Evolutionary conservation across 78 protist genomes (phyloP).

Genomic region (Planoprotostelium fungivorum): DNA sequence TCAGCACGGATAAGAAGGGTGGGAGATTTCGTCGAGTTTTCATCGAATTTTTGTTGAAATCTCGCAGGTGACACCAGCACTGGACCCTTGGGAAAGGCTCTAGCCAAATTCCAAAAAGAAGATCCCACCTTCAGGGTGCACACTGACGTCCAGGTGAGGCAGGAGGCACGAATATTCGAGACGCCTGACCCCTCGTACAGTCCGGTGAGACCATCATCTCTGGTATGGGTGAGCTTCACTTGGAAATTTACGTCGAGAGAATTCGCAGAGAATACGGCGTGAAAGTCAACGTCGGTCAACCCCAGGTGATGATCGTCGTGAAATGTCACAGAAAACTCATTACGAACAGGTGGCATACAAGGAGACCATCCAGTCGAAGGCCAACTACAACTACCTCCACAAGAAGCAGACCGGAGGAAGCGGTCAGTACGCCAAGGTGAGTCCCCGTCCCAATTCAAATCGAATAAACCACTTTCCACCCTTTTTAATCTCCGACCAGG

Average conservation of each 20-base stretch:
- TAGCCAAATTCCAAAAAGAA: constrained; percentile 78
- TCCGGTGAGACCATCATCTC: constrained; percentile 68
- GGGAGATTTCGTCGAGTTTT: no score
- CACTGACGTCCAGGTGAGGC: constrained; percentile 43
- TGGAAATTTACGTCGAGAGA: constrained; percentile 89
- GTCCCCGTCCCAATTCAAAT: neutral
- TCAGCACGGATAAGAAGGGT: constrained; percentile 60
- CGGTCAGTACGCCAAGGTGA: constrained; percentile 92
- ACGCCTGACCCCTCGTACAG: constrained; percentile 5
- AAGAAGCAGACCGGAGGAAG: constrained; percentile 95
- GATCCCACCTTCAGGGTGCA: constrained; percentile 95
- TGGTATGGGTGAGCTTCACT: constrained; percentile 98
- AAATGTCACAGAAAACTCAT: constrained; percentile 63
- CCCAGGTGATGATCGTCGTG: constrained; percentile 54
- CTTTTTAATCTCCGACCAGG: no score
- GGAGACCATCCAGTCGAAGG: constrained; percentile 70
- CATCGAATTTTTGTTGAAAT: no score
- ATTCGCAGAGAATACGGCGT: constrained; percentile 78
- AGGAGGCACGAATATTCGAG: constrained; percentile 26
- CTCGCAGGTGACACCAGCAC: constrained; percentile 7
- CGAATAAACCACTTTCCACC: no score
- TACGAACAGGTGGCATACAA: constrained; percentile 73
- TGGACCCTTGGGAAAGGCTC: constrained; percentile 65
- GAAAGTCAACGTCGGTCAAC: constrained; percentile 62
- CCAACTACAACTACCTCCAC: constrained; percentile 81